phyloP scores from a whole-genome alignment of 2,329 filamentous ascomycete species.

The Trichoderma cornu-damae region DNA sequence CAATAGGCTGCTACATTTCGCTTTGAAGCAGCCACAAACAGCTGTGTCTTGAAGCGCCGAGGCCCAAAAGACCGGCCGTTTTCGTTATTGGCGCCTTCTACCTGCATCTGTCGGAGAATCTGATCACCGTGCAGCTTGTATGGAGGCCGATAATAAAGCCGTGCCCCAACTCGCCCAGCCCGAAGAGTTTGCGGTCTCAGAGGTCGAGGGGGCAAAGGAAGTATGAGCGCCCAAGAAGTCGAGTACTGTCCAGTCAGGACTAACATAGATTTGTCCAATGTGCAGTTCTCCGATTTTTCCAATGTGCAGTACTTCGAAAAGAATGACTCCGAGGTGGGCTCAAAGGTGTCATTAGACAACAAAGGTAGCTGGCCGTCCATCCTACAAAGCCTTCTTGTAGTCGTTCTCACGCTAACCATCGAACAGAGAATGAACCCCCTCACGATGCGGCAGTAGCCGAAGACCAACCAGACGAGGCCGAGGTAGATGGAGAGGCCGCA shows the following conservation, averaged over 20 bases:
- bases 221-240: slow-evolving; percentile 40
- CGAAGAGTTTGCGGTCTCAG: slow-evolving; percentile 23
- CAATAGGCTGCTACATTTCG: slow-evolving; percentile 18
- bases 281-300: slow-evolving; percentile 42
- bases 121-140: slow-evolving; percentile 31
- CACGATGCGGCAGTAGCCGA: slow-evolving; percentile 10
- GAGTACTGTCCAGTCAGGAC: slow-evolving; percentile 39
- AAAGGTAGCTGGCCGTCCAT: slow-evolving; percentile 3
- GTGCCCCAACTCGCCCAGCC: slow-evolving; percentile 27
- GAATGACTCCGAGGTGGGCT: slow-evolving; percentile 28
- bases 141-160: slow-evolving; percentile 33
- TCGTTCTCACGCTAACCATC: background rate
- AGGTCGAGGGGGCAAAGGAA: slow-evolving; percentile 31
- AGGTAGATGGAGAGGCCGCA: slow-evolving; percentile 13
- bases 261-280: slow-evolving; percentile 35
- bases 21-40: slow-evolving; percentile 17
- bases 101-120: slow-evolving; percentile 33
- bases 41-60: slow-evolving; percentile 17
- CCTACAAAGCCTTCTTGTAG: background rate
- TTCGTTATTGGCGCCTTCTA: slow-evolving; percentile 20
- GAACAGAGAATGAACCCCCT: background rate
- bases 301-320: slow-evolving; percentile 38
- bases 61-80: slow-evolving; percentile 22
- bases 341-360: slow-evolving; percentile 16
- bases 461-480: slow-evolving; percentile 14